Evolutionary conservation across 2,329 filamentous ascomycete species (phyloP).

Genomic region (Pseudohalonectria lignicola): DNA sequence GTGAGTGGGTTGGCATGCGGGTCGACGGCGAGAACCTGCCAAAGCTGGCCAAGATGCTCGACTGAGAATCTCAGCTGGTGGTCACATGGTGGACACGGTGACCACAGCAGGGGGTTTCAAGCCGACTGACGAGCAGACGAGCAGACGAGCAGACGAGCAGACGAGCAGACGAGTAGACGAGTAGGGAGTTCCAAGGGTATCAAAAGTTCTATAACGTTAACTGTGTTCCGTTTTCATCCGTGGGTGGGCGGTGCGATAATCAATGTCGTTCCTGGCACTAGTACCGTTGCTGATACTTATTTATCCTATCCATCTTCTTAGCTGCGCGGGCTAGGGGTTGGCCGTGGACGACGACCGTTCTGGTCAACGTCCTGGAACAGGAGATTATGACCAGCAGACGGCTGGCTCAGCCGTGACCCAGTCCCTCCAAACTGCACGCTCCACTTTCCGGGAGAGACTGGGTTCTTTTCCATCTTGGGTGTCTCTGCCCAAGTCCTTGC

Average conservation of each 20-base stretch:
- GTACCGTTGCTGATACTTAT: no score
- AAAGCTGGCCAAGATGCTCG: slow-evolving; percentile 42
- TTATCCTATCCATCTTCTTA: no score
- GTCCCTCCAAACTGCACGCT: neutral
- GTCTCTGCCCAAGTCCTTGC: neutral
- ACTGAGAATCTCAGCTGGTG: no score
- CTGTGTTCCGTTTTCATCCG: no score
- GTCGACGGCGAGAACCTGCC: slow-evolving; percentile 56
- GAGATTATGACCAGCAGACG: no score
- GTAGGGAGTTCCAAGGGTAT: neutral
- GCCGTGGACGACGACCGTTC: neutral
- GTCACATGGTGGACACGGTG: no score
- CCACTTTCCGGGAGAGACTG: neutral
- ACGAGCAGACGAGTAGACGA: neutral
- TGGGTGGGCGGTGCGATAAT: neutral
- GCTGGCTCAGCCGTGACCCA: no score
- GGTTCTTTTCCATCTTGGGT: neutral
- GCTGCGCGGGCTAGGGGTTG: no score
- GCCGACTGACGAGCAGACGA: neutral
- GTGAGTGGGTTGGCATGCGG: slow-evolving; percentile 66
- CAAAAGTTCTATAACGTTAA: no score
- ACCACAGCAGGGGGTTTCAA: neutral
- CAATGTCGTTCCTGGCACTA: neutral
- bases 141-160: neutral
- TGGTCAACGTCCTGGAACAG: neutral